Evolutionary conservation across 257 asterid species (phyloP).

Genomic region (Paulownia fortunei): DNA sequence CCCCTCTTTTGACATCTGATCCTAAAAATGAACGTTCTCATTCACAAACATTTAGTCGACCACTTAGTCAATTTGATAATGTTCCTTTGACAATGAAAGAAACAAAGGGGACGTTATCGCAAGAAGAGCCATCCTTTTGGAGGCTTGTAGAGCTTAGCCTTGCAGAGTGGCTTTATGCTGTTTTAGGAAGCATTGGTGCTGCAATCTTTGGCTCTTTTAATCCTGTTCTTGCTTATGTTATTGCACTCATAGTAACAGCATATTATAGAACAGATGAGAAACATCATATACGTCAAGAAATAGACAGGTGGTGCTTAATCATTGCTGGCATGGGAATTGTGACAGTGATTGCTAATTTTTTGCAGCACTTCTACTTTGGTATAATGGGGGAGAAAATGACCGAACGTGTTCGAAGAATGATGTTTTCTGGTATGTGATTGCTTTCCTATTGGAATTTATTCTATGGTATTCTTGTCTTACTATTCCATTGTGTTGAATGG

Average conservation of each 20-base stretch:
- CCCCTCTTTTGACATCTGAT: conserved; percentile 99
- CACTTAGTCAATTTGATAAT: conserved; percentile 68
- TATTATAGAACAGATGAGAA: conserved; percentile 68
- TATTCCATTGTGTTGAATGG: conserved; percentile 20
- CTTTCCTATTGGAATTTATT: conserved; percentile 7
- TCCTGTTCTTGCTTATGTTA: conserved; percentile 95
- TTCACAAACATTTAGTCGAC: conserved; percentile 97
- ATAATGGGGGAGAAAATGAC: conserved; percentile 99
- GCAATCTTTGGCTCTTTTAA: conserved; percentile 96
- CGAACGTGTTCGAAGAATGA: conserved; percentile 99
- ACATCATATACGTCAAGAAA: conserved; percentile 65
- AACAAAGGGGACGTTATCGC: conserved; percentile 54
- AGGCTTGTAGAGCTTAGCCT: conserved; percentile 98
- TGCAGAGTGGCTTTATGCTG: conserved; percentile 99
- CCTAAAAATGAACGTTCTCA: conserved; percentile 97
- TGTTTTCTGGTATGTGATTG: conserved; percentile 85
- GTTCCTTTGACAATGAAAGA: conserved; percentile 51
- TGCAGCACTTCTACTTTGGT: conserved; percentile 99
- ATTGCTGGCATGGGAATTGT: conserved; percentile 97
- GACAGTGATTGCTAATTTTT: conserved; percentile 91
- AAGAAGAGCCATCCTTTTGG: conserved; percentile 85
- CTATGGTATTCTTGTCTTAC: conserved; percentile 1
- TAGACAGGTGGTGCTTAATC: conserved; percentile 89
- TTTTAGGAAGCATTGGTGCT: conserved; percentile 96
- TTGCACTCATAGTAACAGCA: conserved; percentile 82